These are phyloP conservation scores for Hypomyces rosellus DNA, from an alignment of 2,329 filamentous ascomycete genomes.

Conservation along the genomic window DNA sequence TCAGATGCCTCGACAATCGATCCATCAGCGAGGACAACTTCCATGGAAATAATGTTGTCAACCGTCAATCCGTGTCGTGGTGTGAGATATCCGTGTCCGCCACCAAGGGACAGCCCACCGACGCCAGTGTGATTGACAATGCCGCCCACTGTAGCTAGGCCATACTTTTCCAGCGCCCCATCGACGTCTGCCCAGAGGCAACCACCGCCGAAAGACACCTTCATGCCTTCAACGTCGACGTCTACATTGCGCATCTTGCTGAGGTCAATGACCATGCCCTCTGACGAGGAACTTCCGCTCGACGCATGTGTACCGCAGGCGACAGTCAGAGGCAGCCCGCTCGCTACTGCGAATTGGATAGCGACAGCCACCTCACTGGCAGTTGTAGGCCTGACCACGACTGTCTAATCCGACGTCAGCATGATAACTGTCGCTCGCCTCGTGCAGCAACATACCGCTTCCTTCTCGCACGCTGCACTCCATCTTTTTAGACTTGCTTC, in stretches of 20 bases:
- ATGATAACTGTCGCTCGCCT: no score
- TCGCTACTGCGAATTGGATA: conserved; percentile 17
- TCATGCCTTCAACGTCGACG: conserved; percentile 38
- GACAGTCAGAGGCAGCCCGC: conserved; percentile 43
- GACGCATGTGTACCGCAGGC: conserved; percentile 51
- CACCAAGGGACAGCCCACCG: conserved; percentile 50
- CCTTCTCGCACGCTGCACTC: conserved; percentile 29
- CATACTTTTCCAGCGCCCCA: conserved; percentile 37
- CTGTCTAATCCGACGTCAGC: conserved; percentile 23
- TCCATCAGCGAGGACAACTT: conserved; percentile 34
- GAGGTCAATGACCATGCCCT: conserved; percentile 50
- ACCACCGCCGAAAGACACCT: conserved; percentile 43
- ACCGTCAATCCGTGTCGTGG: conserved; percentile 46
- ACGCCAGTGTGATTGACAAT: conserved; percentile 58
- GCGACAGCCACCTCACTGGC: conserved; percentile 26
- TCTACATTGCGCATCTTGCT: conserved; percentile 41
- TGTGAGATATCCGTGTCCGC: conserved; percentile 52
- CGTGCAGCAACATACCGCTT: conserved; percentile 20
- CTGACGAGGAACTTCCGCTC: conserved; percentile 41
- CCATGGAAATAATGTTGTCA: conserved; percentile 34
- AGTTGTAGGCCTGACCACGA: conserved; percentile 34
- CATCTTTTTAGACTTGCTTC: conserved; percentile 27
- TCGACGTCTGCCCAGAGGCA: conserved; percentile 50
- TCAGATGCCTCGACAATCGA: conserved; percentile 32
- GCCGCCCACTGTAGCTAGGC: conserved; percentile 53